These are phyloP conservation scores for Neurospora pannonica DNA, from an alignment of 495 filamentous ascomycete genomes.

Conservation along the genomic window DNA sequence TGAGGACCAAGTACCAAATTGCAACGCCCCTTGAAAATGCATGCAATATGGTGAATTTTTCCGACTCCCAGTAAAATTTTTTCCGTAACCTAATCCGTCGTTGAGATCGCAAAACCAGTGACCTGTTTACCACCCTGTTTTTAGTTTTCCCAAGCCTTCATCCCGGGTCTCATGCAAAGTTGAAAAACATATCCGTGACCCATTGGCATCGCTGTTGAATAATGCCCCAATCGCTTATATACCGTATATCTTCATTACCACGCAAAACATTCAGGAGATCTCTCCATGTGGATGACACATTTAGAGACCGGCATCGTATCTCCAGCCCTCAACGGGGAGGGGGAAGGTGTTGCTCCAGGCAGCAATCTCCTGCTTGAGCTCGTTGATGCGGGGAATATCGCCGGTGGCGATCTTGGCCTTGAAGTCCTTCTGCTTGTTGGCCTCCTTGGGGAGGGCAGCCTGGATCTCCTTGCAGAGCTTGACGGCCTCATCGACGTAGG, in stretches of 20 bases:
- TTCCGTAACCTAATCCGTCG: conserved; percentile 13
- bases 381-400: conserved; percentile 66
- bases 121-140: conserved; percentile 1
- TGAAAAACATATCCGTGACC: conserved; percentile 14
- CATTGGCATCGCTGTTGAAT: conserved; percentile 5
- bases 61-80: conserved; percentile 14
- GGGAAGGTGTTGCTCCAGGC: conserved; percentile 87
- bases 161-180: conserved; percentile 9
- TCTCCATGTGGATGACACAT: not conserved
- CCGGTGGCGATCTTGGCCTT: conserved; percentile 78
- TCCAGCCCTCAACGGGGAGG: conserved; percentile 69
- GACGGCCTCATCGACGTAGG: conserved; percentile 79
- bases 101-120: conserved; percentile 17
- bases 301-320: conserved; percentile 41
- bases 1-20: conserved; percentile 26
- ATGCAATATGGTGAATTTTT: conserved; percentile 25
- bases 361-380: conserved; percentile 80
- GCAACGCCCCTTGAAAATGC: conserved; percentile 29
- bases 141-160: conserved; percentile 6
- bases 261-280: not conserved
- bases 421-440: conserved; percentile 99
- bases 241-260: conserved; percentile 1
- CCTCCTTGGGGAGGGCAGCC: conserved; percentile 77
- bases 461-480: conserved; percentile 80
- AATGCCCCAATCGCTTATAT: not conserved